Base-by-base conservation (phyloP, 2,329 filamentous ascomycete genomes). In the Trichoderma oligosporum region DNA sequence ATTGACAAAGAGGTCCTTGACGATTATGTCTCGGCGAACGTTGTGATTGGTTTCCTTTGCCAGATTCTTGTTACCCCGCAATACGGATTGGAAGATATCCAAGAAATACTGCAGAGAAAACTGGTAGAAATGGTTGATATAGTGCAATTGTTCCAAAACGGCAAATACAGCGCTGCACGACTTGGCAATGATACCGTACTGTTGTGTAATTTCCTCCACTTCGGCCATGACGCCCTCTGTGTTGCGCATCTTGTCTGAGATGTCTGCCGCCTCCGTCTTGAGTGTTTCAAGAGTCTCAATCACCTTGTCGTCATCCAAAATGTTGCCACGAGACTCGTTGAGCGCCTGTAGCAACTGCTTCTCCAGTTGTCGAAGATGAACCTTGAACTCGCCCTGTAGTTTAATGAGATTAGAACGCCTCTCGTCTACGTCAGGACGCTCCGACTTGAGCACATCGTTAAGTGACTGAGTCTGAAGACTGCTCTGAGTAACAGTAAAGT, bases 111-210 rank as follows among this genome's bases (percentile, higher is more conserved):
- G 92, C 59, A 99, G 81, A 35, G 94, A 99, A 80, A 99, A 99
- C 71, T 97, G 95, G 74, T 99, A 99, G 76, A 97, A 97, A 78
- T 97, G 94, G 72, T 99, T 97, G 71, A 99, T 86, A 70, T 97
- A 95, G 73, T 97, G 93, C 58, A 99, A 83, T 72, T 99, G 93
- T 75, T 99, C 95, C 60, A 99, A 79, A 12, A 99, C 89, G 29
- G 95, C 91, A 71, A 97, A 99, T 39, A 99, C 93, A 56, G 94
- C 92, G 75, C 93, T 97, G 82, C 94, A 99, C 39, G 94, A 93
- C 66, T 87, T 84, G 57, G 94, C 94, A 73, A 99, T 91, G 63
- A 95, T 85, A 69, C 88, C 89, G 80, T 99, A 99, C 72, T 96
- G 88, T 64, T 88, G 84, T 36, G 95, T 99, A 70, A 97, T 96